Evolutionary conservation across 768 basidiomycete genomes (phyloP).

Genomic region (Tylopilus felleus): DNA sequence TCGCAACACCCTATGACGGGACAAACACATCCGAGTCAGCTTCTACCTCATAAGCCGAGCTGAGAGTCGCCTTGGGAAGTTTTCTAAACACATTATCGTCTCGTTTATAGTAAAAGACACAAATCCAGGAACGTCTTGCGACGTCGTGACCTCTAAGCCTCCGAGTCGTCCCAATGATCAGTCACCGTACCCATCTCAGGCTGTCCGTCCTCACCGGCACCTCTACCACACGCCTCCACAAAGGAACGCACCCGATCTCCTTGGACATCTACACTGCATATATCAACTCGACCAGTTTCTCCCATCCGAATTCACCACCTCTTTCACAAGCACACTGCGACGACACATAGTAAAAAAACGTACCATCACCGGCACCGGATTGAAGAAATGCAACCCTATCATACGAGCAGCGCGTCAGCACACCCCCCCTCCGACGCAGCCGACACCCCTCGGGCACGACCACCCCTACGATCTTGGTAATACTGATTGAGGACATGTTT

Average conservation of each 20-base stretch:
- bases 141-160: conserved; percentile 86
- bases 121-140: conserved; percentile 91
- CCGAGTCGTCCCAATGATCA: neutral
- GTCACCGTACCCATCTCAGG: neutral
- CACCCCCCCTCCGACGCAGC: conserved; percentile 59
- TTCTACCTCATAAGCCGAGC: neutral
- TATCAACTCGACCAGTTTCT: conserved; percentile 96
- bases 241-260: conserved; percentile 74
- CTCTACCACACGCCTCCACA: conserved; percentile 87
- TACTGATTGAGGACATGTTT: conserved; percentile 93
- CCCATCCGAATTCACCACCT: neutral
- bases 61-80: conserved; percentile 53
- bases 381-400: conserved; percentile 95
- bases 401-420: neutral
- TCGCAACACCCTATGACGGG: conserved; percentile 74
- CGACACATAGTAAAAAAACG: conserved; percentile 11
- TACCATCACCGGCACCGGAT: conserved; percentile 96
- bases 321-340: neutral
- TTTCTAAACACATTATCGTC: conserved; percentile 92
- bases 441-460: conserved; percentile 58
- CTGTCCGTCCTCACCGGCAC: conserved; percentile 36
- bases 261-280: conserved; percentile 86
- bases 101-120: conserved; percentile 99
- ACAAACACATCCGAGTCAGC: neutral
- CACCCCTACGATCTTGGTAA: conserved; percentile 89